A percentile compares a stretch with the other conserved stretches of the same genome.
Conservation (phyloP, 768 basidiomycete genomes). For the Galerina marginata region DNA sequence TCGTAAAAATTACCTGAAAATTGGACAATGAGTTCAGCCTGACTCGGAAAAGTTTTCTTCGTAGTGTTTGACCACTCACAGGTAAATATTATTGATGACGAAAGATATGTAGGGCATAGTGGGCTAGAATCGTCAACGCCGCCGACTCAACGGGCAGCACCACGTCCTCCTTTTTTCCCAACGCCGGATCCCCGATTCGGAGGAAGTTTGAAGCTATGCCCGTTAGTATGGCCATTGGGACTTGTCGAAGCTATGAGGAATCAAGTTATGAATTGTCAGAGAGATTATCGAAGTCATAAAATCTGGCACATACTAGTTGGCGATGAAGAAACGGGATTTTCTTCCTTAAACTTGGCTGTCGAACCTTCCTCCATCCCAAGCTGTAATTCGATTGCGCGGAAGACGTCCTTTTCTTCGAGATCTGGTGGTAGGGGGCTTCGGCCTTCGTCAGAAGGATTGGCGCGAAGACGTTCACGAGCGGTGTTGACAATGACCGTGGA, state of each 20-base stretch:
- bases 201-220: not conserved
- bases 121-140: too few relatives aligned
- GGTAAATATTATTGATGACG: too few relatives aligned
- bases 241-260: not conserved
- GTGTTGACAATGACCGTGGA: constrained; percentile 52
- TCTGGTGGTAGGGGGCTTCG: constrained; percentile 28
- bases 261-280: not conserved
- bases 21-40: too few relatives aligned
- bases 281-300: not conserved
- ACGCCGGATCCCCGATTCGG: not conserved
- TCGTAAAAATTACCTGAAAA: too few relatives aligned
- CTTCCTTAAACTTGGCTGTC: constrained; percentile 18
- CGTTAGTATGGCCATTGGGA: not conserved
- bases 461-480: constrained; percentile 54
- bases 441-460: constrained; percentile 26
- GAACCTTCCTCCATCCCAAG: constrained; percentile 22
- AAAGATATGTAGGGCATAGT: too few relatives aligned
- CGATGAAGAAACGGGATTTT: not conserved
- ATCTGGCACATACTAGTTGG: not conserved
- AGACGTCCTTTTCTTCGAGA: constrained; percentile 19
- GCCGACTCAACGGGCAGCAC: not conserved
- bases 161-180: constrained; percentile 3
- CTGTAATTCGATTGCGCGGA: constrained; percentile 15
- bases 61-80: too few relatives aligned
- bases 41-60: too few relatives aligned